Percentiles rank a stretch among this genome's conserved stretches.
Evolutionary conservation across 2,329 filamentous ascomycete genomes (phyloP).

Genomic region (Penicillium expansum): DNA sequence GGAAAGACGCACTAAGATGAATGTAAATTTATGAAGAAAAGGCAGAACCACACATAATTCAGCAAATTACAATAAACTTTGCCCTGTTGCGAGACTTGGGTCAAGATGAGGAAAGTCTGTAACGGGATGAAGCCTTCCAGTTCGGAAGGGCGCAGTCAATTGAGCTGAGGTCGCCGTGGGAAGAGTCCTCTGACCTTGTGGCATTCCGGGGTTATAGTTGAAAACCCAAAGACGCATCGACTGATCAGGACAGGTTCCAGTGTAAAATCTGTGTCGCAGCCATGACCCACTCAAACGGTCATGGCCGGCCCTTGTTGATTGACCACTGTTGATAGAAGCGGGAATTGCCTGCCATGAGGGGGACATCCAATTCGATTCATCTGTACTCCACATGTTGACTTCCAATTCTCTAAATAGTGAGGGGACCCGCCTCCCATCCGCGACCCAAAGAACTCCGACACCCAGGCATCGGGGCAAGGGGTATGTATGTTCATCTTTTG

Average conservation of each 20-base stretch:
- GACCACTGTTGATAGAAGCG: neutral
- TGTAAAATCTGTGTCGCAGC: constrained; percentile 1
- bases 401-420: neutral
- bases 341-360: neutral
- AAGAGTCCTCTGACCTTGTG: neutral
- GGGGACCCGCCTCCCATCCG: neutral
- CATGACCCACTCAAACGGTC: neutral
- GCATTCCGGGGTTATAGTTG: neutral
- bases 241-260: neutral
- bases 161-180: neutral
- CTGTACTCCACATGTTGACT: neutral
- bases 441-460: neutral
- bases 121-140: neutral
- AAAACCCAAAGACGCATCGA: neutral
- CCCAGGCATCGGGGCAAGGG: neutral
- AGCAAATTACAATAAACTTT: neutral
- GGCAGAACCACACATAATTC: neutral
- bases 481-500: neutral
- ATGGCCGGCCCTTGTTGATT: neutral
- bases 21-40: neutral
- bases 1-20: neutral
- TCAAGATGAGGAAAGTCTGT: neutral
- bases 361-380: neutral
- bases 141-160: neutral
- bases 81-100: neutral